Base-by-base conservation (phyloP, 192 early-diverging fungal species). In the Diversispora eburnea region DNA sequence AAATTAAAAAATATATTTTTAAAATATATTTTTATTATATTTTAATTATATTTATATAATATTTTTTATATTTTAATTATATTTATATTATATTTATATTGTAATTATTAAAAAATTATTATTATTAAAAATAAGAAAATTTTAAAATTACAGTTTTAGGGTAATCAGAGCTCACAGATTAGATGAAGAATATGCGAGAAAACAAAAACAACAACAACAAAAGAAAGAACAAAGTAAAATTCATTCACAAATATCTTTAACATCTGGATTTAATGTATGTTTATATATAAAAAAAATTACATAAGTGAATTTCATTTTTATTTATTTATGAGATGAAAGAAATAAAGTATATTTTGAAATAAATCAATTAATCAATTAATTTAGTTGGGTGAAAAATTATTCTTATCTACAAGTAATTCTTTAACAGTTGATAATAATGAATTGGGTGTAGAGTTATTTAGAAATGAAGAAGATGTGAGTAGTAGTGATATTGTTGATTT, bases 121-220 rank as follows among this genome's bases (percentile, higher is more conserved):
- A 33, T 33, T 33, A 1, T 2, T 33, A 33, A 33, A 33, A 33
- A 33, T 19, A 42, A 25, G 39, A 7, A 25, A n/a, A 49, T 67
- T 42, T 46, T 48, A 43, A 43, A 4, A 43, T 49, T 67, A 15
- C 70, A 89, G 88, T 62, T 86, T 89, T 56, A 79, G 78, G 9
- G 90, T 81, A 4, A 57, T 90, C 4, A 84, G 92, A 9, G 88
- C 84, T 12, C 87, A 92, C 66, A 63, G 85, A 72, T 78, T 89
- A 25, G 89, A 93, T 62, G 61, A 73, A n/a, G 84, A 88, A 39
- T 89, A 89, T 67, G 81, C 86, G n/a, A 79, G 80, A 61, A 84
- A 83, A 59, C 73, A 86, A 49, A 75, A 84, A 20, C 77, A 81
- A 70, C 84, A 83, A 54, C 67, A 77, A 61, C 75, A 78, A 58